Base-by-base conservation (phyloP, 2,329 filamentous ascomycete species). In the Cordyceps sp. region DNA sequence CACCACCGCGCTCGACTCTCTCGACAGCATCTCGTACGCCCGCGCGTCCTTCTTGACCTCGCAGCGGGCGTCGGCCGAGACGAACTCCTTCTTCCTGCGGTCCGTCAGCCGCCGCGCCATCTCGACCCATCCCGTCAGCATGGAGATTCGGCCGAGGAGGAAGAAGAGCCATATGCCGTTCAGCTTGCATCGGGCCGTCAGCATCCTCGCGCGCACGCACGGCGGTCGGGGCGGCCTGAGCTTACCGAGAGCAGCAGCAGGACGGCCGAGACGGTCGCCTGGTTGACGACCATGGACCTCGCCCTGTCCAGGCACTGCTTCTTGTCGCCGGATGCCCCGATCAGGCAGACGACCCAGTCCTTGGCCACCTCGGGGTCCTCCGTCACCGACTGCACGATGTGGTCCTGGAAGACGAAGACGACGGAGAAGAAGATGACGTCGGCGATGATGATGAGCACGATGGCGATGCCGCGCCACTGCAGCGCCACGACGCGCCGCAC, bases 391-490 rank as follows among this genome's bases (percentile, higher is more conserved):
- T 70, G 58, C 10, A 81, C 67, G 16, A 79, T 69, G 43, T 78
- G 78, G 54, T 93, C 81, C 47, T 93, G 70, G 49, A 83, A 82
- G 30, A 96, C 78, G 49, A 96, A 96, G 33, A 93, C 69, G 29
- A 93, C 64, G 2, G 86, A 78, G 55, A 96, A 94, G 64, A 93
- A 93, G 45, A 94, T 75, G 39, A 96, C 84, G 50, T 96, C 86
- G 37, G 73, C 70, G 36, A 94, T 70, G 43, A 96, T 93, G 49
- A 94, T 78, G 32, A 92, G 62, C 12, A 94, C 85, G 37, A 96
- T 82, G 27, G 75, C 72, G 37, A 94, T 88, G 28, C 86, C 88
- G 43, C 88, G 73, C 90, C 90, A 98, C 54, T 98, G 90, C 4
- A 96, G 70, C 49, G 81, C 74, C 24, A 98, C 69, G 14, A 96